These are phyloP conservation scores for Coemansia sp. DNA, from an alignment of 192 early-diverging fungal genomes.

Conservation along the genomic window DNA sequence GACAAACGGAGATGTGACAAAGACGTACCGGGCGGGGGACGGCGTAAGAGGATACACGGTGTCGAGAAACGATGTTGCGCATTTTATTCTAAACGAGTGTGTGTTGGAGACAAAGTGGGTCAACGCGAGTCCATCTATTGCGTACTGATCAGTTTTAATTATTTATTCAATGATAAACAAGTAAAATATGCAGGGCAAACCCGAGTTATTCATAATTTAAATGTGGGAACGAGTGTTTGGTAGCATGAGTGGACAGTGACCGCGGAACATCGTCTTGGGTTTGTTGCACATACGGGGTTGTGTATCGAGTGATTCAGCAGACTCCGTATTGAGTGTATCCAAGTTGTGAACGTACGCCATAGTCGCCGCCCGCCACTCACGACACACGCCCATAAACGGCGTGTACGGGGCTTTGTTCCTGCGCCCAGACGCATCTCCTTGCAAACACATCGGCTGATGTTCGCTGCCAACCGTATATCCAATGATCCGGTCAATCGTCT, in stretches of 20 bases:
- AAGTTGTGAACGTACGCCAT: neutral
- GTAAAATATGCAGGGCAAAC: too few relatives aligned
- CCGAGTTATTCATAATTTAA: too few relatives aligned
- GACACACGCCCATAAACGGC: slow-evolving; percentile 3
- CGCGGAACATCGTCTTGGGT: neutral
- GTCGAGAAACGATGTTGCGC: slow-evolving; percentile 52
- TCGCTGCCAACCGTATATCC: neutral
- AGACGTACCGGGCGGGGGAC: slow-evolving; percentile 32
- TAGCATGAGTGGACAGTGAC: neutral
- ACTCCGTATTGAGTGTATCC: neutral
- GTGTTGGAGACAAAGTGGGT: slow-evolving; percentile 32
- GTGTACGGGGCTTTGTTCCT: neutral
- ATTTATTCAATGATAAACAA: too few relatives aligned
- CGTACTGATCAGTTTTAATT: slow-evolving; percentile 11
- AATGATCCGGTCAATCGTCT: slow-evolving; percentile 15
- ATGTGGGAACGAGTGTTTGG: neutral
- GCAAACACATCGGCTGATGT: neutral
- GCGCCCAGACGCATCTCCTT: neutral
- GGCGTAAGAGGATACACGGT: slow-evolving; percentile 47
- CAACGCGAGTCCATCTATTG: slow-evolving; percentile 27
- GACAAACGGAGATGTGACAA: slow-evolving; percentile 34
- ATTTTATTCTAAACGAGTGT: slow-evolving; percentile 52
- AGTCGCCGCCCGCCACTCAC: neutral
- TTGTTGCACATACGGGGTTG: neutral
- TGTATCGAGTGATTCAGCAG: neutral